Evolutionary conservation across 1,284 basidiomycete genomes (phyloP), one percentile per base, ranked within the genome.

Genomic region (Chiua sp.): DNA sequence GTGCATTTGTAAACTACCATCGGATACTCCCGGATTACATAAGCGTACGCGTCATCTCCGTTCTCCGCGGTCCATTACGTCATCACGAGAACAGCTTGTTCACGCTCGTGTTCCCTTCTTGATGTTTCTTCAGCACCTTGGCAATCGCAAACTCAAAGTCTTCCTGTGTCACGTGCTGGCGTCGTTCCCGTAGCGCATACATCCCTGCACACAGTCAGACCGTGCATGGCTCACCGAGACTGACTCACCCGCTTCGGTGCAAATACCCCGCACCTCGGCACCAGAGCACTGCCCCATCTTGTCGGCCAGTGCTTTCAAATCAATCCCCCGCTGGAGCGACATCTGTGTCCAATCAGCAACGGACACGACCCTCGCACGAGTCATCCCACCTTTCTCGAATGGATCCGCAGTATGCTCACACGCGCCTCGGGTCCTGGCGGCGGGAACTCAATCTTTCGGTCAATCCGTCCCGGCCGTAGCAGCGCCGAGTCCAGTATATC

Each of bases 251-350:
- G 96, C 97, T 81, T 99, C 97, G 0, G 97, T 98, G 77, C 96
- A 98, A 70, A 99, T 98, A 80, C 97, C 97, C 39, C 97, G 87
- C 15, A 98, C 97, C 76, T 99, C 97, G 8, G 97, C 97, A 71
- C 97, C 97, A 2, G 95, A 98, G 74, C 96, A 98, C 72, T 97
- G 93, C 4, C 97, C 97, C 97, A 98, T 99, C 85, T 98, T 98
- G 76, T 98, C 97, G 0, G 97, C 97, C 18, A 98, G 83, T 2
- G 92, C 88, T 37, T 95, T 91, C 32, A 98, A 85, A 79, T 99
- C 97, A 79, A 99, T 98, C 7, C 97, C 97, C 61, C 97, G 88
- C 80, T 98, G 96, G 48, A 99, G 82, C 7, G 96, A 98, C 98
- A 98, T 99, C 92, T 94, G 65, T 4, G 7, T 3, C 20, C 23